These are phyloP conservation scores for Apiospora sp. DNA, from an alignment of 2,329 filamentous ascomycete species.

Conservation along the genomic window DNA sequence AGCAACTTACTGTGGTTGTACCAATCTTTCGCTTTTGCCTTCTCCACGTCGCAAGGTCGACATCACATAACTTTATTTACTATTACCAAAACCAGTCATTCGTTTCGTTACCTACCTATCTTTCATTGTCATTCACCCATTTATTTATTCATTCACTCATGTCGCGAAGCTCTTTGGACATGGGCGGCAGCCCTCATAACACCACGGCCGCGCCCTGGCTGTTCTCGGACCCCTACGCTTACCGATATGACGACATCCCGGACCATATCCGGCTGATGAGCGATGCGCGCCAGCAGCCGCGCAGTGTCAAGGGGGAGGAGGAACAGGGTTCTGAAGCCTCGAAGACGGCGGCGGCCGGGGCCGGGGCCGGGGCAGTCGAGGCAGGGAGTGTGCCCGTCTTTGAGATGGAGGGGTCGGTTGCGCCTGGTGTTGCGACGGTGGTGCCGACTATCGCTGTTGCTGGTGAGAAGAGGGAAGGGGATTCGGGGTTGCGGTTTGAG, in stretches of 20 bases:
- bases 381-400: not conserved
- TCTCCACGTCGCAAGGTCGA: not conserved
- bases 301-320: not conserved
- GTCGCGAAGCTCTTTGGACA: not conserved
- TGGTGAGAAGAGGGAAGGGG: not conserved
- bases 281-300: not conserved
- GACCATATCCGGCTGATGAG: not conserved
- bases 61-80: not conserved
- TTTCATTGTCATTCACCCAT: no score
- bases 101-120: not conserved
- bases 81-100: not conserved
- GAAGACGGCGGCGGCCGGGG: not conserved
- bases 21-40: not conserved
- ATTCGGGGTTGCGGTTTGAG: not conserved
- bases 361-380: not conserved
- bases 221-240: not conserved
- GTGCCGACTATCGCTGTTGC: not conserved
- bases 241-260: constrained; percentile 14
- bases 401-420: not conserved
- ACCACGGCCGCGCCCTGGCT: not conserved
- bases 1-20: constrained; percentile 2
- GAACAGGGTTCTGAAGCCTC: not conserved
- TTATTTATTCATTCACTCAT: not conserved
- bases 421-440: not conserved
- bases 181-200: not conserved